Evolutionary conservation across 306 rosid genomes (phyloP).

Genomic region (Lathyrus tuberosus): DNA sequence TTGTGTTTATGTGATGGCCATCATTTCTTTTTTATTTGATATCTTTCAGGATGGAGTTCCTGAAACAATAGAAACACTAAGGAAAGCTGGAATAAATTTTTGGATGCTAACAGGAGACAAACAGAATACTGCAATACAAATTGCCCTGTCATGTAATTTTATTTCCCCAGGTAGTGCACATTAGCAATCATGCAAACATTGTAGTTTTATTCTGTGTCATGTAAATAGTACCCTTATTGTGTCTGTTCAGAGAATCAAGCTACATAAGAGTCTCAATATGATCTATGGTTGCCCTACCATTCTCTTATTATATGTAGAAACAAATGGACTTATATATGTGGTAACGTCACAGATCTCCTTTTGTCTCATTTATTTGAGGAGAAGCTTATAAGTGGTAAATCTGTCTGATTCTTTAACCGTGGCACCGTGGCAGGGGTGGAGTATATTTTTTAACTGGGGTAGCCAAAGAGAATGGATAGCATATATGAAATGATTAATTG

Average conservation of each 20-base stretch:
- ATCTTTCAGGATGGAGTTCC: slow-evolving; percentile 99
- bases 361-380: too few relatives aligned
- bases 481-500: too few relatives aligned
- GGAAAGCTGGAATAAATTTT: slow-evolving; percentile 98
- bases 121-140: slow-evolving; percentile 94
- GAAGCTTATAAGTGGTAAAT: too few relatives aligned
- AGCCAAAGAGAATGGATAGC: too few relatives aligned
- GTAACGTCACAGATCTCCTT: too few relatives aligned
- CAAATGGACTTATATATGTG: too few relatives aligned
- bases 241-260: slow-evolving; percentile 19
- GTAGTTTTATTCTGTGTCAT: slow-evolving; percentile 26
- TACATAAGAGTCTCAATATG: slow-evolving; percentile 27
- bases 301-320: too few relatives aligned
- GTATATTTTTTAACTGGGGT: too few relatives aligned
- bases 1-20: too few relatives aligned
- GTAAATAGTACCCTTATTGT: slow-evolving; percentile 23
- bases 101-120: slow-evolving; percentile 99
- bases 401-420: too few relatives aligned
- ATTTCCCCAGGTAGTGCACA: slow-evolving; percentile 83
- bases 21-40: too few relatives aligned
- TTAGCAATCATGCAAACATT: slow-evolving; percentile 33
- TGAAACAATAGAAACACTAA: slow-evolving; percentile 82
- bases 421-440: too few relatives aligned
- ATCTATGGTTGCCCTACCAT: slow-evolving; percentile 25
- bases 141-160: slow-evolving; percentile 95